These are phyloP conservation scores for Camellia sinensis DNA, from an alignment of 148 eudicot genomes.

Conservation along the genomic window DNA sequence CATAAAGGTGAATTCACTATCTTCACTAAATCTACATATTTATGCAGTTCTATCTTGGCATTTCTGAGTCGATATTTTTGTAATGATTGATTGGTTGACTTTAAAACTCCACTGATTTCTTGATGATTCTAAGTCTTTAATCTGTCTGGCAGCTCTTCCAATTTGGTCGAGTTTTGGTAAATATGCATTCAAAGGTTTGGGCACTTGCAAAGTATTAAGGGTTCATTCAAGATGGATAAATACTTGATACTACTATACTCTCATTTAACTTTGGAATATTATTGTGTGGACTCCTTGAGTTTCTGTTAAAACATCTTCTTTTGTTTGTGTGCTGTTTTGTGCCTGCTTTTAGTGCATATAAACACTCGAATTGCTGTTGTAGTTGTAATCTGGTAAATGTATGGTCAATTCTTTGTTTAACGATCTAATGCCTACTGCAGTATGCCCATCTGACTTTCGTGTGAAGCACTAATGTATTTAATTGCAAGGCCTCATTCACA, in stretches of 20 bases:
- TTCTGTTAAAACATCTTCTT: not conserved
- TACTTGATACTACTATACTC: not conserved
- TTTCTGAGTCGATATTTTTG: not conserved
- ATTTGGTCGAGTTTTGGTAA: not conserved
- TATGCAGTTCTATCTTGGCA: not conserved
- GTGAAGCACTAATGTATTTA: not conserved
- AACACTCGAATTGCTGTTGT: not conserved
- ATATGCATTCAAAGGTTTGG: too few species aligned
- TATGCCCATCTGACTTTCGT: not conserved
- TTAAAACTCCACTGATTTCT: not conserved
- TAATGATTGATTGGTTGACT: not conserved
- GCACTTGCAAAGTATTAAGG: too few species aligned
- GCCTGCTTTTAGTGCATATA: not conserved
- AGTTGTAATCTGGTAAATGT: not conserved
- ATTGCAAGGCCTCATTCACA: not conserved
- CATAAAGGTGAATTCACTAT: not conserved
- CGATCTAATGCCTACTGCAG: not conserved
- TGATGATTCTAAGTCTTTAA: not conserved
- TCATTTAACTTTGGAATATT: not conserved
- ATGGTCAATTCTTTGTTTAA: not conserved
- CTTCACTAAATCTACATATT: not conserved
- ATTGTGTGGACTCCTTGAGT: not conserved
- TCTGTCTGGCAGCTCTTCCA: not conserved
- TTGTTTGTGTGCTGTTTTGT: not conserved
- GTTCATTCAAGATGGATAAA: not conserved